Base-by-base conservation (phyloP, 106 monocot genomes). In the Posidonia australis region DNA sequence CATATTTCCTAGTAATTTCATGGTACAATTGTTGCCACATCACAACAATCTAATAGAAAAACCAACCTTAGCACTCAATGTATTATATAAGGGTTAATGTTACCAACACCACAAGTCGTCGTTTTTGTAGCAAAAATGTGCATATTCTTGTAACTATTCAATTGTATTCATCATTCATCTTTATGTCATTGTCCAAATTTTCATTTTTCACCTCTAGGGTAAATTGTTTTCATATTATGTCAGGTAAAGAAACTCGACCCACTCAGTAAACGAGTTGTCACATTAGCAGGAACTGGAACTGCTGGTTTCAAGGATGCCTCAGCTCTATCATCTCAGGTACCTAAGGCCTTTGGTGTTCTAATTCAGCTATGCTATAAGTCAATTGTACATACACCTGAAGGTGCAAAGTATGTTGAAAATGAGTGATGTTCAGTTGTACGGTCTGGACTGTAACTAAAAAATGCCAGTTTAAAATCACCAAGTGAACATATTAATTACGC, bases 201-300 rank as follows among this genome's bases (percentile, higher is more conserved):
- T 26, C 25, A 13, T 19, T 19, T 54, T 54, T 54, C 54, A 21
- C 20, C 17, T 5, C 3, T 17, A 5, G n/a, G 5, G 24, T 13
- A 17, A 13, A 24, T 12, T 24, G n/a, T 57, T 57, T 64, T 28
- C 14, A 25, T 17, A 12, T 65, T 11, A 29, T 53, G 18, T 21
- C 80, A 96, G 96, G 84, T 96, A 47, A 96, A 96, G 79, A 84
- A 76, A 56, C 58, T 96, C 21, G 90, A 96, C 48, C 80, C 75
- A 62, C 5, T 73, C 19, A 87, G 69, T 44, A 90, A 58, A 77
- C 81, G 64, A 80, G 90, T 90, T 55, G 72, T 64, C 44, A 96
- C 96, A 46, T 65, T 90, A 68, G 96, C 90, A 74, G 96, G 96
- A 66, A 96, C 84, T 60, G 96, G 96, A 69, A 77, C 5, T 63